Evolutionary conservation across 441 rosid genomes (phyloP).

Genomic region (Theobroma grandiflorum): DNA sequence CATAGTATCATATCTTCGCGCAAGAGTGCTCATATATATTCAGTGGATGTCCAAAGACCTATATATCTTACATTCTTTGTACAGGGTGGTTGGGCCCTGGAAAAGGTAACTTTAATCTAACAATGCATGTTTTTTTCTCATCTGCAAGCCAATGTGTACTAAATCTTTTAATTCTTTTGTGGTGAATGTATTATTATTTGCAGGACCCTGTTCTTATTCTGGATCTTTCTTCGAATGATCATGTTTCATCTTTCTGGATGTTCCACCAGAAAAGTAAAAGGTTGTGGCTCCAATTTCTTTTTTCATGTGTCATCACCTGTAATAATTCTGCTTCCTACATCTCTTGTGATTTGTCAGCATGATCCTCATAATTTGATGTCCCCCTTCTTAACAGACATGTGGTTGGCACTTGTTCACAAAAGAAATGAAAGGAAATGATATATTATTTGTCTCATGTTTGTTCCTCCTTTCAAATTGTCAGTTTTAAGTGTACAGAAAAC

Average conservation of each 20-base stretch:
- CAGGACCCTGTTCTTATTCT: constrained; percentile 88
- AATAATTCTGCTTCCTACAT: constrained; percentile 9
- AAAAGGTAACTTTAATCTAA: constrained; percentile 71
- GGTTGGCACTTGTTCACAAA: background rate
- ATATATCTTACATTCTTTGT: constrained; percentile 78
- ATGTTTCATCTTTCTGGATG: constrained; percentile 93
- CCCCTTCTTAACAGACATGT: background rate
- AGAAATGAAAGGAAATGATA: background rate
- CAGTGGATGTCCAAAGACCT: constrained; percentile 82
- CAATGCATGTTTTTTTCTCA: constrained; percentile 11
- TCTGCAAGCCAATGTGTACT: background rate
- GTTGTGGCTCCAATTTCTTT: constrained; percentile 44
- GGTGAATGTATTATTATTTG: constrained; percentile 34
- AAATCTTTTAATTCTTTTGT: background rate
- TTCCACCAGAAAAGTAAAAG: constrained; percentile 95
- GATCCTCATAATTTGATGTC: constrained; percentile 1
- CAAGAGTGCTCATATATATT: constrained; percentile 66
- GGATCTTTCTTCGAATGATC: constrained; percentile 79
- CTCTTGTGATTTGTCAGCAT: background rate
- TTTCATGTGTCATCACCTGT: background rate
- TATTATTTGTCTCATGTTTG: background rate
- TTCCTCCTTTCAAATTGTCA: background rate
- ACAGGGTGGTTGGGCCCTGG: constrained; percentile 95
- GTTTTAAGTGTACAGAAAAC: constrained; percentile 6
- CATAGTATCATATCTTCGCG: constrained; percentile 74